Evolutionary conservation across 1,284 basidiomycete species (phyloP), one percentile per base, ranked within the genome.

Genomic region (Singerocomus rubriflavus): DNA sequence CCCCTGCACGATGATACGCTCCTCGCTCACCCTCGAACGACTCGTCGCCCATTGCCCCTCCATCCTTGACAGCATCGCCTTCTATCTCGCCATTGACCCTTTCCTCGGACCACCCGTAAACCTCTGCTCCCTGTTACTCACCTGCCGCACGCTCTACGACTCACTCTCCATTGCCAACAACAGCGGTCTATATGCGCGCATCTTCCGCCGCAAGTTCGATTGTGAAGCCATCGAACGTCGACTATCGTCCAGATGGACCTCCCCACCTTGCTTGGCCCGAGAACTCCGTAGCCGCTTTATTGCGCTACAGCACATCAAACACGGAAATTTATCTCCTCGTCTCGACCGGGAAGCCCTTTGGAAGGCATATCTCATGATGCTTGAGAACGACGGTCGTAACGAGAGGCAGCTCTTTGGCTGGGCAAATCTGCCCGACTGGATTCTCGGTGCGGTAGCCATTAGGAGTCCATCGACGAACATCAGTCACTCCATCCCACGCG

Each of bases 351-450:
- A 73, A 33, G 73, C 76, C 48, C 62, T 78, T 14, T 88, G 85
- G 83, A 78, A 74, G 14, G 74, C 79, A 0, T 87, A 83, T 61
- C 57, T 88, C 52, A 85, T 90, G 81, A 61, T 86, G 52, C 67
- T 79, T 9, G 88, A 90, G 69, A 84, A 83, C 61, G 83, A 89
- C 57, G 84, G 83, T 35, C 74, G 75, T 61, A 91, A 90, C 61
- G 66, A 76, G 36, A 61, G 60, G 2, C 85, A 87, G 52, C 67
- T 78, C n/a, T 43, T 67, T 17, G 53, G 61, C 25, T 78, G 74
- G 71, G 76, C 76, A 27, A 57, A 57, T 44, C 45, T 71, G 9
- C 55, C 73, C 1, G 53, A 51, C 17, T 72, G 66, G 61, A 38
- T 67, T 3, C 14, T 58, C 10, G 54, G 52, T 12, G 58, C 54